Percentiles rank a stretch among this genome's conserved stretches.
Evolutionary conservation across 192 early-diverging fungal species (phyloP).

Genomic region (Dissophora ornata): DNA sequence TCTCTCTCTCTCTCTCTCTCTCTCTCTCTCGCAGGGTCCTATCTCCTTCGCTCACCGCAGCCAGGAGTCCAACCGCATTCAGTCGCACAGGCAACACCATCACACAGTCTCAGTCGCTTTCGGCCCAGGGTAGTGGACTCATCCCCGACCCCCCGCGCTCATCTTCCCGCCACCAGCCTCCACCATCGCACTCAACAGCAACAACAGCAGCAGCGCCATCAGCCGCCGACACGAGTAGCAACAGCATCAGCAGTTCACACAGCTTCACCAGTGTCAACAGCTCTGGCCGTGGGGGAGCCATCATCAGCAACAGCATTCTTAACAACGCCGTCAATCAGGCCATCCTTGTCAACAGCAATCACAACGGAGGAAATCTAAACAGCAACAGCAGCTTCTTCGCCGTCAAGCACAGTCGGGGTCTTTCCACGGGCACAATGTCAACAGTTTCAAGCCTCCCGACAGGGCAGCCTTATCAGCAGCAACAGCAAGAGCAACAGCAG

Average conservation of each 20-base stretch:
- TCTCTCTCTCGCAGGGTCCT: neutral
- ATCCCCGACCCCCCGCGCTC: slow-evolving; percentile 13
- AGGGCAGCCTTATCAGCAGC: slow-evolving; percentile 19
- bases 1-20: neutral
- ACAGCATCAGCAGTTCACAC: slow-evolving; percentile 23
- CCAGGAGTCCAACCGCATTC: neutral
- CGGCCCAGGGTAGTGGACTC: too few species aligned
- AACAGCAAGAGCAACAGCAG: slow-evolving; percentile 12
- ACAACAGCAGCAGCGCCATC: slow-evolving; percentile 4
- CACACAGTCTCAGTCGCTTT: neutral
- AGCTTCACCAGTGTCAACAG: slow-evolving; percentile 20
- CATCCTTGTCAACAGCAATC: slow-evolving; percentile 2
- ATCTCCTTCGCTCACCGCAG: neutral
- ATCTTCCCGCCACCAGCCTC: slow-evolving; percentile 15
- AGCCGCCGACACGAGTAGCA: slow-evolving; percentile 18
- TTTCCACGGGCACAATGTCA: slow-evolving; percentile 42
- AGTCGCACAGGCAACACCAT: neutral
- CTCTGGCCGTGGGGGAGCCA: slow-evolving; percentile 25
- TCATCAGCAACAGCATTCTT: slow-evolving; percentile 43
- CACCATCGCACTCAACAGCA: neutral
- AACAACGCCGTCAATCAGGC: slow-evolving; percentile 35
- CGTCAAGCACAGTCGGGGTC: slow-evolving; percentile 33
- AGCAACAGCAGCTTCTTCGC: slow-evolving; percentile 39
- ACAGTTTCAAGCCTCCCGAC: slow-evolving; percentile 4
- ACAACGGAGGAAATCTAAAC: slow-evolving; percentile 22